A percentile compares a stretch with the other conserved stretches of the same genome.
Conservation (phyloP, 1,139 yeast species). For the Arxiozyma heterogenica region DNA sequence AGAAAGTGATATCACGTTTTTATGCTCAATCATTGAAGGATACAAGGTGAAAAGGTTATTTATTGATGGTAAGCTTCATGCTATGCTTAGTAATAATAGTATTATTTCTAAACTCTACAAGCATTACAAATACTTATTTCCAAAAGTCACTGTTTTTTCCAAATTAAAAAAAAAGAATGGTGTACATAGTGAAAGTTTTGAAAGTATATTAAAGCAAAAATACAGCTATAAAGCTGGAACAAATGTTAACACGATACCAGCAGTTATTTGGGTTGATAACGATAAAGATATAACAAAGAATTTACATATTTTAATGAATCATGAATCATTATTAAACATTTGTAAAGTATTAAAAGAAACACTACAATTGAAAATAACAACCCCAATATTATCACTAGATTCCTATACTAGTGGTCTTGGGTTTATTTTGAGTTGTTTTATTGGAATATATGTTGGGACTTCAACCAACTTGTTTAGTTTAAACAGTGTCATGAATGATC, state of each 20-base stretch:
- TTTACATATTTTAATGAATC: constrained; percentile 35
- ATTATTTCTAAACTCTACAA: constrained; percentile 38
- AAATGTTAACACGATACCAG: constrained; percentile 12
- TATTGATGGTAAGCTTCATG: constrained; percentile 71
- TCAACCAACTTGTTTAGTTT: constrained; percentile 77
- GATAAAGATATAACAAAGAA: constrained; percentile 20
- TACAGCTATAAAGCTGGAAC: constrained; percentile 19
- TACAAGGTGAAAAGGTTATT: constrained; percentile 65
- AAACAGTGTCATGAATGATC: constrained; percentile 66
- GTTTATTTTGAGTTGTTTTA: constrained; percentile 66
- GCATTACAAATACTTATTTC: constrained; percentile 26
- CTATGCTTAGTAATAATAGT: constrained; percentile 50
- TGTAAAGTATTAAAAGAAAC: constrained; percentile 91
- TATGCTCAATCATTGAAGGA: constrained; percentile 57
- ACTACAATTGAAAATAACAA: constrained; percentile 64
- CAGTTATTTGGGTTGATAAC: constrained; percentile 32
- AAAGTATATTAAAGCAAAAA: constrained; percentile 15
- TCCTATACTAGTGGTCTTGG: constrained; percentile 82
- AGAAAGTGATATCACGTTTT: constrained; percentile 67
- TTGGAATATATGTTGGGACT: constrained; percentile 83
- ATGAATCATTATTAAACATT: constrained; percentile 58
- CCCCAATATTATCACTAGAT: constrained; percentile 77
- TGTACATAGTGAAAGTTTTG: constrained; percentile 14
- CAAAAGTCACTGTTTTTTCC: constrained; percentile 27
- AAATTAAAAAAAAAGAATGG: constrained; percentile 25